Conservation (phyloP, 148 eudicot genomes). For the Cornus florida region DNA sequence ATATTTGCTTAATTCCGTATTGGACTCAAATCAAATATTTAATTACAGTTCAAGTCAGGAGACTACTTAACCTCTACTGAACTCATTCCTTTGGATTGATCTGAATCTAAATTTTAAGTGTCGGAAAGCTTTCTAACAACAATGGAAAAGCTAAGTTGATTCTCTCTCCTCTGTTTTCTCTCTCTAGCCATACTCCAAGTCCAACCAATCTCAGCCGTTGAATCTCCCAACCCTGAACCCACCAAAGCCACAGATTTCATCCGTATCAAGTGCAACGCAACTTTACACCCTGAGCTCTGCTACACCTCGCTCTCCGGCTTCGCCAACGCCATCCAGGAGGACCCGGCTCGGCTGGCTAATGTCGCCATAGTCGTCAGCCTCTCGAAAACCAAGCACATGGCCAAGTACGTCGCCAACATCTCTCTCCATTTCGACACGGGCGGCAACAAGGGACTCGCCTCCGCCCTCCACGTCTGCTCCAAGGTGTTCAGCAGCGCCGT, state of each 20-base stretch:
- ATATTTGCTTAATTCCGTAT: no score
- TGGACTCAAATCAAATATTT: no score
- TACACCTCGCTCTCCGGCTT: slow-evolving; percentile 64
- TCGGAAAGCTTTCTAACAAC: no score
- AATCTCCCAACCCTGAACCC: neutral
- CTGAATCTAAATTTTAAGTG: no score
- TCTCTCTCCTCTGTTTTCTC: slow-evolving; percentile 22
- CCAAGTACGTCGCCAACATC: slow-evolving; percentile 39
- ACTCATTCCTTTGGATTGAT: no score
- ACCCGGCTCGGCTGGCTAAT: slow-evolving; percentile 64
- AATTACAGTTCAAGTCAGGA: no score
- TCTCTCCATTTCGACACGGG: slow-evolving; percentile 36
- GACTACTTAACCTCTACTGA: no score
- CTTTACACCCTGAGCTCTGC: slow-evolving; percentile 71
- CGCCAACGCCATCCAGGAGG: slow-evolving; percentile 43
- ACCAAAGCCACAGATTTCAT: slow-evolving; percentile 46
- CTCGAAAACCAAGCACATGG: slow-evolving; percentile 25
- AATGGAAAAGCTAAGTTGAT: slow-evolving; percentile 7
- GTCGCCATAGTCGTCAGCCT: slow-evolving; percentile 67
- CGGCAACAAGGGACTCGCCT: no score
- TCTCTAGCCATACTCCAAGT: neutral
- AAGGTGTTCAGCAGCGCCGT: slow-evolving; percentile 56
- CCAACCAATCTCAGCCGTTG: slow-evolving; percentile 11
- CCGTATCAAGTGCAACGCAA: slow-evolving; percentile 62
- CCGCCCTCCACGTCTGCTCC: slow-evolving; percentile 66